Conservation (phyloP, 176 grass and related monocot species). For the Dendrocalamus sinicus region DNA sequence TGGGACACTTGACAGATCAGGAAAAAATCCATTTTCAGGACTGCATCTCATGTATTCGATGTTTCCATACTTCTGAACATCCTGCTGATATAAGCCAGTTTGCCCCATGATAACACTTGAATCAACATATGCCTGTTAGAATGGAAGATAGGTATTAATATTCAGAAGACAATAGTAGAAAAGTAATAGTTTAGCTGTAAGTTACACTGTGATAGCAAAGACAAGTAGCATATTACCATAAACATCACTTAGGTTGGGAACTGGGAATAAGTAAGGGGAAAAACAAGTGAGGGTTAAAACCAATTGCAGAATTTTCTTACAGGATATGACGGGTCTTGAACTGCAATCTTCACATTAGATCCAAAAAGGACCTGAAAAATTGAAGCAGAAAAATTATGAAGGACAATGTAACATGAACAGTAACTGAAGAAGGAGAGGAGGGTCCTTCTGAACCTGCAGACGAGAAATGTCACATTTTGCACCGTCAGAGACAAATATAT, state of each 20-base stretch:
- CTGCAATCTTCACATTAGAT: conserved; percentile 79
- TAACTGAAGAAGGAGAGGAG: too few species aligned
- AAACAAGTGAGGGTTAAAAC: background rate
- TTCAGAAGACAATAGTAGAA: background rate
- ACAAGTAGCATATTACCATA: background rate
- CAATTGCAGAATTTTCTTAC: conserved; percentile 49
- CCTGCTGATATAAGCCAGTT: conserved; percentile 78
- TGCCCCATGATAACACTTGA: conserved; percentile 92
- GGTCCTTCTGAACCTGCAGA: conserved; percentile 47
- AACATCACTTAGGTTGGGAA: conserved; percentile 1
- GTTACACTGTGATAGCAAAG: conserved; percentile 8
- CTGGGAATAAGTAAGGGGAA: background rate
- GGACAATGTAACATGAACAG: too few species aligned
- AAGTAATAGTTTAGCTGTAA: conserved; percentile 1
- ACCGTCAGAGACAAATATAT: conserved; percentile 97
- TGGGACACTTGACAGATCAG: conserved; percentile 74
- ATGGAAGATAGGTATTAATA: conserved; percentile 22
- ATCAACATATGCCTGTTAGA: conserved; percentile 87
- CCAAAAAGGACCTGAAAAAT: conserved; percentile 69
- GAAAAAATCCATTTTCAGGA: conserved; percentile 93
- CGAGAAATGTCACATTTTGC: conserved; percentile 99
- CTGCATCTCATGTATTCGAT: conserved; percentile 93
- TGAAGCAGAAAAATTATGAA: too few species aligned
- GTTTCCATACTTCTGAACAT: conserved; percentile 79
- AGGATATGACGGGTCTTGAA: conserved; percentile 97